phyloP scores from a whole-genome alignment of 2,329 filamentous ascomycete genomes.

The Helotiales sp. region DNA sequence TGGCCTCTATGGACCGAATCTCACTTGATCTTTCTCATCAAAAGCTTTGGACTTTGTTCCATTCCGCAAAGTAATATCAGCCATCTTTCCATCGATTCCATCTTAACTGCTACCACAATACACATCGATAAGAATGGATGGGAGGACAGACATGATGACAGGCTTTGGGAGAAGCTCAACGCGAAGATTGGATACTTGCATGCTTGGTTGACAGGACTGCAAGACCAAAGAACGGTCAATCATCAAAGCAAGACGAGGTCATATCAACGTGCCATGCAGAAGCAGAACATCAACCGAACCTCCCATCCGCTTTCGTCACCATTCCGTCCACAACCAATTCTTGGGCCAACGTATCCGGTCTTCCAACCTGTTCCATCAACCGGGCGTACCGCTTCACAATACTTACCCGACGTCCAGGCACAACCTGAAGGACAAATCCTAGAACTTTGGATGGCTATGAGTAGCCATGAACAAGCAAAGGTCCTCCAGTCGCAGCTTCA shows the following conservation, averaged over 20 bases:
- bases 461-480: not conserved
- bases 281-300: not conserved
- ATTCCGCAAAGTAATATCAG: not conserved
- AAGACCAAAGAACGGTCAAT: not conserved
- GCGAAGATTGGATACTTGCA: not conserved
- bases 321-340: not conserved
- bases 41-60: not conserved
- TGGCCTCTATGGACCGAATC: slow-evolving; percentile 1
- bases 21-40: not conserved
- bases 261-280: not conserved
- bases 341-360: not conserved
- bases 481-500: not conserved
- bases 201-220: not conserved
- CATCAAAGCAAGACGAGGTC: not conserved
- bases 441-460: not conserved
- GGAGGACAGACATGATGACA: not conserved
- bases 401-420: not conserved
- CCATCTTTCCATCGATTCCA: not conserved
- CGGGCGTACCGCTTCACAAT: not conserved
- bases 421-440: not conserved
- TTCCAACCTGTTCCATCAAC: not conserved
- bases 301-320: not conserved
- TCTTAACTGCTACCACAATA: not conserved
- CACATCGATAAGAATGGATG: not conserved
- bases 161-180: slow-evolving; percentile 1